phyloP scores from a whole-genome alignment of 352 stramenopile species.

The Ochromonadaceae sp. region DNA sequence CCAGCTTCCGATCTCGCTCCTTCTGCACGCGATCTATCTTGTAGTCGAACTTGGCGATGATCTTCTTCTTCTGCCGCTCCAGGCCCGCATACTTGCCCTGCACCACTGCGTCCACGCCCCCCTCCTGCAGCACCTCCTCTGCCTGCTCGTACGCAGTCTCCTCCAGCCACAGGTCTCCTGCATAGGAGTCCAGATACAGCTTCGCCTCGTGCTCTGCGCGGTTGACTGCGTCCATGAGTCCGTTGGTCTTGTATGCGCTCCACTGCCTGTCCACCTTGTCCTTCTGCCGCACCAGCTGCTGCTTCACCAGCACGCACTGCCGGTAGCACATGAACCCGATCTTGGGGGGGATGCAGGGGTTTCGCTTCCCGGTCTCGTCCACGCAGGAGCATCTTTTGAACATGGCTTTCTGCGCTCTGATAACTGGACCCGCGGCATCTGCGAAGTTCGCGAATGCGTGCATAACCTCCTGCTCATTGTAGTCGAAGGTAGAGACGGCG shows the following conservation, averaged over 20 bases:
- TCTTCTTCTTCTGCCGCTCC: neutral
- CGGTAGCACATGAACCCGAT: conserved; percentile 1
- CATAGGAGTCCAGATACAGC: neutral
- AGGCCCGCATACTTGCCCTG: neutral
- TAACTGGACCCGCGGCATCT: neutral
- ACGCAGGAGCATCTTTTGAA: conserved; percentile 4
- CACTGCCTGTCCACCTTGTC: conserved; percentile 7
- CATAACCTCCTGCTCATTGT: conserved; percentile 9
- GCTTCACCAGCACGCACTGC: neutral
- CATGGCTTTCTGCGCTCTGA: neutral
- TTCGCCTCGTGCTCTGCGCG: conserved; percentile 1
- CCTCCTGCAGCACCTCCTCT: neutral
- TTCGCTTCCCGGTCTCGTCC: neutral
- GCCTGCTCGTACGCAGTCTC: conserved; percentile 1
- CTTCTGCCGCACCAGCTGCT: neutral
- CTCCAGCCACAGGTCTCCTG: neutral
- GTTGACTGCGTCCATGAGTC: neutral
- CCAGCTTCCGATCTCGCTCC: neutral
- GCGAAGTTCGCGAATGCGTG: neutral
- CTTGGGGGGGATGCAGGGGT: conserved; percentile 4
- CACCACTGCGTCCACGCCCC: neutral
- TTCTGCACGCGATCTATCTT: neutral
- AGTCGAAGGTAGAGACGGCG: neutral
- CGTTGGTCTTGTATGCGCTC: neutral
- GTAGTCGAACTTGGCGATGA: neutral